Evolutionary conservation across 1,139 yeast species (phyloP).

Genomic region (Yamadazyma sp.): DNA sequence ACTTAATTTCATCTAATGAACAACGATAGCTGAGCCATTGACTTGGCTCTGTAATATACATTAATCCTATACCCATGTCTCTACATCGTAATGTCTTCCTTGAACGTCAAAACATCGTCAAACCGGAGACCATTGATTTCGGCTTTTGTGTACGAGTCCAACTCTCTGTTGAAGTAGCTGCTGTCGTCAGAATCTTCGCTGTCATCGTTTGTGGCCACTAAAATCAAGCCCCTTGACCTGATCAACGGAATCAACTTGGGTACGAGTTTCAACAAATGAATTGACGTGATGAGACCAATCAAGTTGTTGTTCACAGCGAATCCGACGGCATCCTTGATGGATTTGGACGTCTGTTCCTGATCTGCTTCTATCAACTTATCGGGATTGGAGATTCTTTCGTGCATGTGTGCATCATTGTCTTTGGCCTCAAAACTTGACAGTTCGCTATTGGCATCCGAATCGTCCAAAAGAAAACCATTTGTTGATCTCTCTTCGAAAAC

Average conservation of each 20-base stretch:
- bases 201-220: slow-evolving; percentile 63
- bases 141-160: slow-evolving; percentile 44
- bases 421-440: slow-evolving; percentile 7
- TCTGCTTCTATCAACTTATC: slow-evolving; percentile 22
- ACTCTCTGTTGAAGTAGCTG: slow-evolving; percentile 30
- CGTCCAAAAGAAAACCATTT: slow-evolving; percentile 38
- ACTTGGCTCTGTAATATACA: too few species aligned
- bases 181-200: slow-evolving; percentile 31
- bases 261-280: slow-evolving; percentile 65
- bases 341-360: slow-evolving; percentile 44
- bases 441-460: slow-evolving; percentile 9
- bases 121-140: slow-evolving; percentile 77
- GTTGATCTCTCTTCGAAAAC: slow-evolving; percentile 43
- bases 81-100: slow-evolving; percentile 65
- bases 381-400: slow-evolving; percentile 21
- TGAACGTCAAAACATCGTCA: slow-evolving; percentile 66
- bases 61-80: too few species aligned
- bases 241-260: slow-evolving; percentile 77
- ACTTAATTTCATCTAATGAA: too few species aligned
- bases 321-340: slow-evolving; percentile 50
- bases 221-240: slow-evolving; percentile 75
- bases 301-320: slow-evolving; percentile 83
- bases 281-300: slow-evolving; percentile 78
- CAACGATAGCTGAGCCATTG: too few species aligned
- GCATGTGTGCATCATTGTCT: slow-evolving; percentile 25